These are phyloP conservation scores for Gossypium rotundifolium DNA, from an alignment of 345 rosid species.

Conservation along the genomic window DNA sequence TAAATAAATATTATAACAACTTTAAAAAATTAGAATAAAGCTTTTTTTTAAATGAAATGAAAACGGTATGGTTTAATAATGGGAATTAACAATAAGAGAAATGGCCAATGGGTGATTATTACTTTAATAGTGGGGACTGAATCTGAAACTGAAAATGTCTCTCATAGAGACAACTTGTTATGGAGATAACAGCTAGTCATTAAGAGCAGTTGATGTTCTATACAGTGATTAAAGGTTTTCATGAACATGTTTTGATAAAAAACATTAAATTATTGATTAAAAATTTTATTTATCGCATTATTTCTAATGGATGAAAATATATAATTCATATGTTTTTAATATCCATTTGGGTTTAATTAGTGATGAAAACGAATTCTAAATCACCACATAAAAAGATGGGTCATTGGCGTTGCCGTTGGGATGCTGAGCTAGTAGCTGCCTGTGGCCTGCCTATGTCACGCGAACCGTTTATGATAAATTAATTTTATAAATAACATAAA, in stretches of 20 bases:
- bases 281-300: neutral
- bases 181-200: slow-evolving; percentile 12
- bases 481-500: no score
- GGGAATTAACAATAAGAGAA: neutral
- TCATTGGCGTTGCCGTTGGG: neutral
- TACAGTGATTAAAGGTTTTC: neutral
- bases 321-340: neutral
- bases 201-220: neutral
- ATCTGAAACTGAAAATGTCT: neutral
- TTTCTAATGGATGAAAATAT: neutral
- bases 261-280: neutral
- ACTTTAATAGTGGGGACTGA: slow-evolving; percentile 6
- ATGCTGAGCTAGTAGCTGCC: neutral
- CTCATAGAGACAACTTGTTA: neutral
- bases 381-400: neutral
- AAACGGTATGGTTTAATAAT: neutral
- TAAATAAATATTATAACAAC: no score
- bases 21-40: no score
- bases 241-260: neutral
- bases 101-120: neutral
- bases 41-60: neutral
- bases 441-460: neutral
- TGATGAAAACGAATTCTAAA: neutral
- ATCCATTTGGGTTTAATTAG: neutral
- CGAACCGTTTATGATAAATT: neutral